Conservation (phyloP, 148 eudicot species). For the Mesembryanthemum crystallinum region DNA sequence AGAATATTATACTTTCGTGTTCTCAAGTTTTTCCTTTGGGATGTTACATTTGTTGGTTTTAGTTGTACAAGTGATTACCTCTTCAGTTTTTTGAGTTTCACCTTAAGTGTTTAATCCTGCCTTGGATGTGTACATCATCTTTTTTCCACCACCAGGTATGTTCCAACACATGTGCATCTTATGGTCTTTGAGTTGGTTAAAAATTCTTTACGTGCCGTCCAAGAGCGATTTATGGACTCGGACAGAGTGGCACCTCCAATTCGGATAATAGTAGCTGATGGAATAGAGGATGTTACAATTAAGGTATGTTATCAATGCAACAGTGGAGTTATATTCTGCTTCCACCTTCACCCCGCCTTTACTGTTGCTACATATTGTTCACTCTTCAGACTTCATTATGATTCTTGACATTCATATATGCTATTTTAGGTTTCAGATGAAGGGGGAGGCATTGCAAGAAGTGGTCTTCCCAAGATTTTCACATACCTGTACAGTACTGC, state of each 20-base stretch:
- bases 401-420: conserved; percentile 5
- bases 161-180: conserved; percentile 83
- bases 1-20: too few relatives aligned
- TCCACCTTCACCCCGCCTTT: not conserved
- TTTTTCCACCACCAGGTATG: conserved; percentile 50
- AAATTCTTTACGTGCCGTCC: conserved; percentile 94
- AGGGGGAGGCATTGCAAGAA: conserved; percentile 98
- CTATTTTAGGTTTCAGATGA: conserved; percentile 81
- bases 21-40: not conserved
- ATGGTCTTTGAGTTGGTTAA: conserved; percentile 99
- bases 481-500: conserved; percentile 99
- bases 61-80: not conserved
- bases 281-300: conserved; percentile 91
- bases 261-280: conserved; percentile 91
- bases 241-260: conserved; percentile 83
- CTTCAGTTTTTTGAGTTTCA: not conserved
- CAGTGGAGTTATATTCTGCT: not conserved
- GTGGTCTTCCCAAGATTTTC: conserved; percentile 86
- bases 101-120: not conserved
- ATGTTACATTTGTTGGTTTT: not conserved
- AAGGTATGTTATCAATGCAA: conserved; percentile 48
- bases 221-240: conserved; percentile 83
- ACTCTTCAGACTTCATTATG: conserved; percentile 2
- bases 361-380: not conserved
- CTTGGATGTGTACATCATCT: not conserved